These are phyloP conservation scores for Fusarium sp. DNA, from an alignment of 2,329 filamentous ascomycete genomes.

Conservation along the genomic window DNA sequence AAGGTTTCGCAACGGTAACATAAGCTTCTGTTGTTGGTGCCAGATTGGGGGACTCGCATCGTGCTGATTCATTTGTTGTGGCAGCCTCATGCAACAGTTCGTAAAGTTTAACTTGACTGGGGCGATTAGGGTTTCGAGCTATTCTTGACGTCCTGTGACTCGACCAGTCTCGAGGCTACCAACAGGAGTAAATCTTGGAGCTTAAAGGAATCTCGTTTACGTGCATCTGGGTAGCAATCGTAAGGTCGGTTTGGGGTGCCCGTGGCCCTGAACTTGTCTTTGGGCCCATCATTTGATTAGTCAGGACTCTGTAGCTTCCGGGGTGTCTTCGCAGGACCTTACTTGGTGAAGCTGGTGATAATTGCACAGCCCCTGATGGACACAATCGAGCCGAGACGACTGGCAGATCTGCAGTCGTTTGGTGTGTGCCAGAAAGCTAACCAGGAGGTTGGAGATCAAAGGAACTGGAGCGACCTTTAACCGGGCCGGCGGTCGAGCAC, in stretches of 20 bases:
- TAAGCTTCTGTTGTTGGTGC: background rate
- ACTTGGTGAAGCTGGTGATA: background rate
- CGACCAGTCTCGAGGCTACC: background rate
- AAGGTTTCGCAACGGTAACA: background rate
- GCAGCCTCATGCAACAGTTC: background rate
- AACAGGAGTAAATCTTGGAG: background rate
- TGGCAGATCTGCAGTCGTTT: background rate
- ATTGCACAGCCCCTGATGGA: too few relatives aligned
- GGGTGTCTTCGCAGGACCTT: background rate
- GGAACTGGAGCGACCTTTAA: background rate
- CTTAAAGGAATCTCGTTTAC: too few relatives aligned
- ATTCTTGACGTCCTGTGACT: background rate
- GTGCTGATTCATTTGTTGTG: background rate
- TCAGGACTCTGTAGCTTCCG: background rate
- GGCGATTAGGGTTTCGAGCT: background rate
- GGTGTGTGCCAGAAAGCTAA: background rate
- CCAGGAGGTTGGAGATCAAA: background rate
- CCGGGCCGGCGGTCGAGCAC: background rate
- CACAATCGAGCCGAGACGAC: background rate
- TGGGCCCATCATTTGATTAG: background rate
- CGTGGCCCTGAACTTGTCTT: background rate
- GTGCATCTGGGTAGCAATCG: background rate
- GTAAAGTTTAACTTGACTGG: background rate
- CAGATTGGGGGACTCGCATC: background rate
- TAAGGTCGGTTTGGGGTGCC: background rate